Evolutionary conservation across 176 grass and related monocot species (phyloP).

Genomic region (Ensete ventricosum): DNA sequence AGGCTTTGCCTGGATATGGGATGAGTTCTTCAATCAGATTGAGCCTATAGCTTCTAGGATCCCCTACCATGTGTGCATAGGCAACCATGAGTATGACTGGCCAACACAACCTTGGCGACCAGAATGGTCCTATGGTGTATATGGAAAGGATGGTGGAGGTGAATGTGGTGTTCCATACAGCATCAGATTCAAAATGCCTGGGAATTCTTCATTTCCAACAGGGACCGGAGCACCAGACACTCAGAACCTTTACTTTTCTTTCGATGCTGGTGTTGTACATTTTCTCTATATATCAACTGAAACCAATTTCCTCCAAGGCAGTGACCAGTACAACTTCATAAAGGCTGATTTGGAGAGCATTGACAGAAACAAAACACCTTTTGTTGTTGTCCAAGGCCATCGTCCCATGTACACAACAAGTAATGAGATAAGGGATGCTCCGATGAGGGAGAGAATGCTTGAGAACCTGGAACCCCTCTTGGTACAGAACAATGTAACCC

Average conservation of each 20-base stretch:
- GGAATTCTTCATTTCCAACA: conserved; percentile 64
- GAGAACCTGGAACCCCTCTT: conserved; percentile 70
- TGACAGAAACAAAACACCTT: conserved; percentile 74
- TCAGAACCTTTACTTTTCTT: conserved; percentile 81
- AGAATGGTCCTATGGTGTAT: conserved; percentile 44
- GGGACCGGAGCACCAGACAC: conserved; percentile 67
- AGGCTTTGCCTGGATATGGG: conserved; percentile 90
- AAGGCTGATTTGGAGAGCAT: conserved; percentile 74
- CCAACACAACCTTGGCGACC: conserved; percentile 86
- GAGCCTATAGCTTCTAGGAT: conserved; percentile 69
- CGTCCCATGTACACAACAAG: conserved; percentile 91
- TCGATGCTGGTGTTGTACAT: conserved; percentile 78
- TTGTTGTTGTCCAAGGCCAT: conserved; percentile 85
- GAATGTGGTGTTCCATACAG: conserved; percentile 97
- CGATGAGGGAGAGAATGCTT: conserved; percentile 52
- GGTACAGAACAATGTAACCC: conserved; percentile 71
- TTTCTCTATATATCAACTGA: conserved; percentile 90
- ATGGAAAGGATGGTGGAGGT: conserved; percentile 75
- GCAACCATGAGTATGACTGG: conserved; percentile 98
- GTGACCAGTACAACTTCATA: conserved; percentile 73
- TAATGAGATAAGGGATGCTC: conserved; percentile 50
- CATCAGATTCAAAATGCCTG: conserved; percentile 89
- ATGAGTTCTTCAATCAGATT: conserved; percentile 86
- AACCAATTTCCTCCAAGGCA: conserved; percentile 68
- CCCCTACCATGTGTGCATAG: conserved; percentile 94